Conservation (phyloP, 192 early-diverging fungal species). For the Ambispora gerdemannii region DNA sequence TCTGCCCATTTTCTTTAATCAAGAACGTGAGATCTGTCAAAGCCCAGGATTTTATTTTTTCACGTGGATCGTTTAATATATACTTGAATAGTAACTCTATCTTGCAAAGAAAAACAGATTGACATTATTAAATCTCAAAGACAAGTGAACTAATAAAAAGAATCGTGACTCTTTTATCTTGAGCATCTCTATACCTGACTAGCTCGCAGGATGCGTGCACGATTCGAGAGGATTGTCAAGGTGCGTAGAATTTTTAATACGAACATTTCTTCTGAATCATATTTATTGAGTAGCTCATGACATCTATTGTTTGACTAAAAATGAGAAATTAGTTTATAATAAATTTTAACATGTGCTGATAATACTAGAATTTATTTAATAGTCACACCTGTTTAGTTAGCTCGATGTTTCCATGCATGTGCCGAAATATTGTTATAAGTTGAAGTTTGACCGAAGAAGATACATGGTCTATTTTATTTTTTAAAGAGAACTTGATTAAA, state of each 20-base stretch:
- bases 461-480: neutral
- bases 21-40: neutral
- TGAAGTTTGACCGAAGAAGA: neutral
- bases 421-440: neutral
- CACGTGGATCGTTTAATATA: neutral
- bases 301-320: neutral
- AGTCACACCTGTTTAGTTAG: neutral
- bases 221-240: neutral
- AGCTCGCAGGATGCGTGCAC: neutral
- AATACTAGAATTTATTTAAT: neutral
- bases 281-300: neutral
- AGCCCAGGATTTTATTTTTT: neutral
- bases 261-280: neutral
- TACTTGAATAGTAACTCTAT: conserved; percentile 5
- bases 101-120: neutral
- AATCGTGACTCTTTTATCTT: neutral
- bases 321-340: neutral
- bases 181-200: neutral
- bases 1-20: neutral
- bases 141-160: neutral
- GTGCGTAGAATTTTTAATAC: neutral
- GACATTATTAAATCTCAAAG: neutral
- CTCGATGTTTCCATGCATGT: conserved; percentile 5
- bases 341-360: neutral
- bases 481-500: neutral